These are phyloP conservation scores for Miamiensis avidus DNA, from an alignment of 169 alveolate species.

Conservation along the genomic window DNA sequence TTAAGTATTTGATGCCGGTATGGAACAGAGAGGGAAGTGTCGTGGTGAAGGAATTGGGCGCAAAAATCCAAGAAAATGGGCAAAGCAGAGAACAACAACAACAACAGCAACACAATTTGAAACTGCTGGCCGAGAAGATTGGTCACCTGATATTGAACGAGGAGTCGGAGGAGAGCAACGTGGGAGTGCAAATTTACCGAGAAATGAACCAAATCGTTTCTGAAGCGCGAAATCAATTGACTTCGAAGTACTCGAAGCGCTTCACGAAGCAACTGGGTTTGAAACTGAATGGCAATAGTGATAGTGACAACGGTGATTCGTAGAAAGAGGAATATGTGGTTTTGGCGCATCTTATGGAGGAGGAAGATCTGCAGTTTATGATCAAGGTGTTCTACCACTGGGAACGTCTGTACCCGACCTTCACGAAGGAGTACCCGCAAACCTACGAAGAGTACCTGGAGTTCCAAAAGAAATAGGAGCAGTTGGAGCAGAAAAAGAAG, in stretches of 20 bases:
- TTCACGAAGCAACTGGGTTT: not conserved
- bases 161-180: not conserved
- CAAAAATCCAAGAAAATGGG: no score
- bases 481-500: conserved; percentile 39
- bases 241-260: not conserved
- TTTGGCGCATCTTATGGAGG: conserved; percentile 38
- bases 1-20: not conserved
- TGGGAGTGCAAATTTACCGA: not conserved
- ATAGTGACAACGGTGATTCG: not conserved
- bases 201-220: not conserved
- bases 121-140: no score
- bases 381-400: conserved; percentile 60
- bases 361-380: conserved; percentile 62
- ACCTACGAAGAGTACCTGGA: conserved; percentile 31
- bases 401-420: conserved; percentile 57
- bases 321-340: conserved; percentile 23
- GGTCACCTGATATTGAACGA: no score
- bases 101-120: no score
- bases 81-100: no score
- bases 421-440: conserved; percentile 38
- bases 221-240: not conserved
- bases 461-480: conserved; percentile 13
- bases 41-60: not conserved
- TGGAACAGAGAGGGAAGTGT: no score
- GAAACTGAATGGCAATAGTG: no score